Evolutionary conservation across 2,329 filamentous ascomycete genomes (phyloP).

Genomic region (Cadophora malorum): DNA sequence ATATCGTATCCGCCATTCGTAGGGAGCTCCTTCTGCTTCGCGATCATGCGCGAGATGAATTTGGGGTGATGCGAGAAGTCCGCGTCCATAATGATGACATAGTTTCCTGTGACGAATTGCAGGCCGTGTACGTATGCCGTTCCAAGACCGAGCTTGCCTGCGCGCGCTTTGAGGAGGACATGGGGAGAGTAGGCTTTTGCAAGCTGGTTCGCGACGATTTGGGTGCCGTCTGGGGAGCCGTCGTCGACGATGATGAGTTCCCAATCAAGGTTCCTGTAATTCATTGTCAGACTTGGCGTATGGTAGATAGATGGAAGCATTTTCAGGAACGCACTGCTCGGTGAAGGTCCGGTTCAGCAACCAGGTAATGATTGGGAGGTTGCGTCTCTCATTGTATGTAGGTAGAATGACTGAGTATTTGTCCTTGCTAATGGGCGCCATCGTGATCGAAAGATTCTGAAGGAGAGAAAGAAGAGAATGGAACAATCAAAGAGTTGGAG

Average conservation of each 20-base stretch:
- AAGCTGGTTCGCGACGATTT: slow-evolving; percentile 88
- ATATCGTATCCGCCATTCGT: slow-evolving; percentile 82
- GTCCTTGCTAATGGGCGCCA: slow-evolving; percentile 55
- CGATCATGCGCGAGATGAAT: slow-evolving; percentile 96
- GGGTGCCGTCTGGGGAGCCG: slow-evolving; percentile 93
- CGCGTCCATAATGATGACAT: slow-evolving; percentile 99
- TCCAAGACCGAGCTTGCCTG: slow-evolving; percentile 64
- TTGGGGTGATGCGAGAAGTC: slow-evolving; percentile 99
- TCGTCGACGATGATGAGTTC: slow-evolving; percentile 99
- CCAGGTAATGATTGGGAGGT: slow-evolving; percentile 95
- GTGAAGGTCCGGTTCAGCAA: slow-evolving; percentile 91
- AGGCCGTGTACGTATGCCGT: slow-evolving; percentile 52
- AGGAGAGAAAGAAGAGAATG: slow-evolving; percentile 26
- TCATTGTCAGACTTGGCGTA: not conserved
- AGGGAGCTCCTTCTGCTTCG: slow-evolving; percentile 66
- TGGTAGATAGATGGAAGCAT: not conserved
- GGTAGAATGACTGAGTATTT: slow-evolving; percentile 98
- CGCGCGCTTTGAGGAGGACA: slow-evolving; percentile 84
- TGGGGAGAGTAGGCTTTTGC: slow-evolving; percentile 82
- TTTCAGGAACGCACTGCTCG: slow-evolving; percentile 69
- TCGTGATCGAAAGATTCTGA: slow-evolving; percentile 17
- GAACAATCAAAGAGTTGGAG: slow-evolving; percentile 10
- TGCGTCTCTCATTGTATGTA: slow-evolving; percentile 97
- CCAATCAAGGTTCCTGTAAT: slow-evolving; percentile 84
- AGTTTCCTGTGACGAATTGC: slow-evolving; percentile 89